Percentiles rank a stretch among this genome's conserved stretches.
These are phyloP conservation scores for Coemansia sp. DNA, from an alignment of 192 early-diverging fungal genomes.

Conservation along the genomic window DNA sequence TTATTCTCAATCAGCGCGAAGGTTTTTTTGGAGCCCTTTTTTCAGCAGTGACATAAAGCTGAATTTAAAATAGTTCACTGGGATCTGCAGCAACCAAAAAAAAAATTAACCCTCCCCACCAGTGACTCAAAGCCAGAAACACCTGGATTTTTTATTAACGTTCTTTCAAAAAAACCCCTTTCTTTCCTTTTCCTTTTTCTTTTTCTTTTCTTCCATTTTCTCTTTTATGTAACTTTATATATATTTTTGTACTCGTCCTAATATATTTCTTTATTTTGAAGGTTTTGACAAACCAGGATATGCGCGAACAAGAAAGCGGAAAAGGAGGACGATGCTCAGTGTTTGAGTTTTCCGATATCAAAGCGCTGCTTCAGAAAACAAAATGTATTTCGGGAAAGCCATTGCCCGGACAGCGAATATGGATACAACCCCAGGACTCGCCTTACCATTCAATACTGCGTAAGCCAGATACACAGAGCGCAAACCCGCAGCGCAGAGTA, in stretches of 20 bases:
- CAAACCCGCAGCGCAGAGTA: conserved; percentile 21
- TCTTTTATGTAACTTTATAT: neutral
- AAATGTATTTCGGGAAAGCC: conserved; percentile 21
- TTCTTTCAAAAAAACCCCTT: neutral
- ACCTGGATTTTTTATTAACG: no score
- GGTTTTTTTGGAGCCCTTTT: no score
- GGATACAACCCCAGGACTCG: neutral
- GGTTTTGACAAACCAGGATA: neutral
- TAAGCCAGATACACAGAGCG: neutral
- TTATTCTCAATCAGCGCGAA: no score
- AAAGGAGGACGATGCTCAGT: conserved; percentile 18
- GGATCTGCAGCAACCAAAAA: no score
- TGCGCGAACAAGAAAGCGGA: neutral
- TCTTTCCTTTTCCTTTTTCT: neutral
- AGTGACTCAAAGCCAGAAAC: no score
- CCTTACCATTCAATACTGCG: conserved; percentile 25
- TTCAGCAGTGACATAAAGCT: no score
- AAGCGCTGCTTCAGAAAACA: conserved; percentile 27
- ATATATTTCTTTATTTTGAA: neutral
- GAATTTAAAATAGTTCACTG: no score
- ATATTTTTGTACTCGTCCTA: neutral
- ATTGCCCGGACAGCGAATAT: conserved; percentile 28
- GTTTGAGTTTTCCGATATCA: conserved; percentile 29
- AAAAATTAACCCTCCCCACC: no score
- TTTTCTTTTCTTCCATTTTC: neutral